These are phyloP conservation scores for Debaryomyces psychrophilus DNA, from an alignment of 1,139 yeast species.

Conservation along the genomic window DNA sequence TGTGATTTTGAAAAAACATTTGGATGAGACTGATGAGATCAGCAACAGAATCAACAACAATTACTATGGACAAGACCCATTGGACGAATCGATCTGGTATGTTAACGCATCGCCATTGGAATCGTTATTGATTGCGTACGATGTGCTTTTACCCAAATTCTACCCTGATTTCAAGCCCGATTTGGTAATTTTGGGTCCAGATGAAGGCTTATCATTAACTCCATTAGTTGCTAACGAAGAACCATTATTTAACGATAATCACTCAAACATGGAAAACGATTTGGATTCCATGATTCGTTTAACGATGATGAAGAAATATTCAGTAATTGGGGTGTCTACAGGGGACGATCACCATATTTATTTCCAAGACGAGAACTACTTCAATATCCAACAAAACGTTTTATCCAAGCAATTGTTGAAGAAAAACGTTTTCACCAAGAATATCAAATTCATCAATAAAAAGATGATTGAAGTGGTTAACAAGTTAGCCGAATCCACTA, in stretches of 20 bases:
- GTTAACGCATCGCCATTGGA: slow-evolving; percentile 39
- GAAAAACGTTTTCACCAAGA: slow-evolving; percentile 29
- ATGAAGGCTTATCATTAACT: slow-evolving; percentile 31
- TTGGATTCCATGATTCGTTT: slow-evolving; percentile 23
- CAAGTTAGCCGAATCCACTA: slow-evolving; percentile 12
- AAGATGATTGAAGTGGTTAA: slow-evolving; percentile 25
- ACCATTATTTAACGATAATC: slow-evolving; percentile 9
- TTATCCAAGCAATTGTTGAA: slow-evolving; percentile 17
- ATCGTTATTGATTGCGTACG: slow-evolving; percentile 35
- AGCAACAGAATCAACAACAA: slow-evolving; percentile 12
- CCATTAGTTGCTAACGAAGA: slow-evolving; percentile 15
- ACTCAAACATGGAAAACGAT: slow-evolving; percentile 15
- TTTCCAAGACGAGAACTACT: slow-evolving; percentile 35
- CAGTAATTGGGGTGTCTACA: slow-evolving; percentile 33
- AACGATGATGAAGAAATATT: slow-evolving; percentile 28
- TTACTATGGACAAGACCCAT: slow-evolving; percentile 39
- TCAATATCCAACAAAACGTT: slow-evolving; percentile 19
- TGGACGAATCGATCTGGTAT: slow-evolving; percentile 41
- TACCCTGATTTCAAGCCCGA: slow-evolving; percentile 38
- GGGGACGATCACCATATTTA: slow-evolving; percentile 35
- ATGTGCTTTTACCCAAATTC: slow-evolving; percentile 34
- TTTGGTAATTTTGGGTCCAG: slow-evolving; percentile 45
- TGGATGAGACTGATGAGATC: slow-evolving; percentile 4
- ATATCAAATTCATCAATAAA: slow-evolving; percentile 29
- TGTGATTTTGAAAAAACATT: slow-evolving; percentile 18